Base-by-base conservation (phyloP, 306 rosid genomes). In the Ormosia emarginata region DNA sequence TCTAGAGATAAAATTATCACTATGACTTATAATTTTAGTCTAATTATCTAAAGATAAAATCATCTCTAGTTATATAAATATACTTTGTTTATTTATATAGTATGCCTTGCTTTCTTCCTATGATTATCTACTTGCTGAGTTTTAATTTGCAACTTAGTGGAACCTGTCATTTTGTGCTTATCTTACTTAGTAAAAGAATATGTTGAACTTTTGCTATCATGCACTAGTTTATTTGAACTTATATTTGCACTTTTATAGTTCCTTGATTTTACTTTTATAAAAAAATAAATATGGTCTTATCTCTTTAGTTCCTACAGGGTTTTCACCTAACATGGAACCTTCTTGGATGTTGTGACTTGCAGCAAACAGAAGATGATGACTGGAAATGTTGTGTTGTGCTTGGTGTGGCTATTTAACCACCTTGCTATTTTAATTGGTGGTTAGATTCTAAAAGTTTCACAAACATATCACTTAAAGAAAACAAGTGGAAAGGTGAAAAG, bases 281-380 rank as follows among this genome's bases (percentile, higher is more conserved):
- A 58, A 65, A 76, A 49, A 83, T 71, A 29, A 65, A 17, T 44
- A 8, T n/a, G 67, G 5, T 77, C 89, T 89, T 77, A 84, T 89
- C 90, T 66, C 75, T 72, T 57, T 34, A 62, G 6, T 65, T 49
- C 61, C 46, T 67, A 29, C 37, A 12, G 44, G 24, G 69, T 24
- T 30, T 59, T 59, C 13, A 69, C 65, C 77, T 74, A 63, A 66
- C 65, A 7, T 50, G 15, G 10, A 53, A 44, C 17, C 84, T 83
- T 59, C 12, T 75, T 62, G 34, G 67, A 50, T 50, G 52, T 29
- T 79, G 57, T 56, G 76, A 55, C 76, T 56, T 79, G 44, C 49
- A 7, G 14, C 69, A 41, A 15, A 67, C 58, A 67, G 58, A 11
- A 47, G 18, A 53, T 4, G 24, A 56, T 39, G 58, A 46, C 34